Conservation (phyloP, 2,329 filamentous ascomycete species). For the Botrytis fragariae region DNA sequence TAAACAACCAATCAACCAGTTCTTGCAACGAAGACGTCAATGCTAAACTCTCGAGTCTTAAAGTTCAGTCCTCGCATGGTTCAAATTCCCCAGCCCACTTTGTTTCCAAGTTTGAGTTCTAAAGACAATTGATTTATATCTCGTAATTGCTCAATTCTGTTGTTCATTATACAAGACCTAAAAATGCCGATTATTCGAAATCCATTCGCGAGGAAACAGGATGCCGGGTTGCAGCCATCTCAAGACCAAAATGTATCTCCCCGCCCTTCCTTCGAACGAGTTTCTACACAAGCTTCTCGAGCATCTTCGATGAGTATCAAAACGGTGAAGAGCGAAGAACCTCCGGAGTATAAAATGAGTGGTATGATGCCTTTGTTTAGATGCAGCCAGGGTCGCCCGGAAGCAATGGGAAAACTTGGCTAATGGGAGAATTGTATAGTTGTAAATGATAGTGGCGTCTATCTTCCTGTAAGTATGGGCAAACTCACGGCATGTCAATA, state of each 20-base stretch:
- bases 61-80: background rate
- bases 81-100: conserved; percentile 2
- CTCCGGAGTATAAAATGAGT: conserved; percentile 75
- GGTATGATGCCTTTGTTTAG: conserved; percentile 50
- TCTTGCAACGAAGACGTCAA: conserved; percentile 8
- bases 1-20: conserved; percentile 11
- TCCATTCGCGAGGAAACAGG: conserved; percentile 62
- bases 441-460: conserved; percentile 93
- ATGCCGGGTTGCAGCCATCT: conserved; percentile 30
- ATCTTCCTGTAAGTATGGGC: conserved; percentile 71
- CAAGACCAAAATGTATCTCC: conserved; percentile 49
- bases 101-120: background rate
- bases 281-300: conserved; percentile 61
- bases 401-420: conserved; percentile 17
- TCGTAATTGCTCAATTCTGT: background rate
- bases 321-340: conserved; percentile 60
- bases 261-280: conserved; percentile 56
- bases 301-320: conserved; percentile 61
- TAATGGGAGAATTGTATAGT: conserved; percentile 53
- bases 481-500: conserved; percentile 22
- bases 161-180: background rate
- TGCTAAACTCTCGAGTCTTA: background rate
- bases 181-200: conserved; percentile 50
- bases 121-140: conserved; percentile 17
- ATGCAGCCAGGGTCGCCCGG: background rate